Base-by-base conservation (phyloP, 805 yeast genomes). In the Pichia cephalocereana region DNA sequence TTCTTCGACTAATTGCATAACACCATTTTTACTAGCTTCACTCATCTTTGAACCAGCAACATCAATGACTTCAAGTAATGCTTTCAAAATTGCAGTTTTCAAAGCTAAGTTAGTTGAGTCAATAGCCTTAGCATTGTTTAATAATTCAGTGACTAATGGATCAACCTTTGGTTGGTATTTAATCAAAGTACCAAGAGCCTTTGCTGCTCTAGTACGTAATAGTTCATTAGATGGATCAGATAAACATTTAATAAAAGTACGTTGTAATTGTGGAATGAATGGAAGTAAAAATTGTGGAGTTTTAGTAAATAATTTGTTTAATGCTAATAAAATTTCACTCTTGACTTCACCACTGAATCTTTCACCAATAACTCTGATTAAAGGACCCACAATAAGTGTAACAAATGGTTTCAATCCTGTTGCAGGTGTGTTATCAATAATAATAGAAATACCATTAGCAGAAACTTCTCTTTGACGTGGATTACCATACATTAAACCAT, bases 311-410 rank as follows among this genome's bases (percentile, higher is more conserved):
- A 95, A 70, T 54, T 77, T 77, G 61, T 84, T 85, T 64, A 95
- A 75, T 1, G 98, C 95, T 53, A 76, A 74, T 60, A 93, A 73
- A 56, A 95, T 91, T n/a, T 96, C 96, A 37, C 96, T 83, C 72
- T 93, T 93, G 57, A 93, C 87, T 56, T 89, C 96, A 52, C 95
- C 76, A 17, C 83, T 77, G 55, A 87, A 91, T 66, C 96, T 81
- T 67, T 93, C 99, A 61, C 99, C 99, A 61, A 91, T 86, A 48
- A 91, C 96, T 74, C 99, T 88, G 68, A 93, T 93, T 61, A 93
- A 75, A 38, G 99, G 99, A 69, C 99, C 99, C 28, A 96, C 90
- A 54, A 95, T 87, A 28, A 81, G 80, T 9, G 98, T 91, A 23
- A 95, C 96, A 67, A 82, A 86, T 34, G 96, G 86, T 65, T 82